Evolutionary conservation across 164 flowering plant species (phyloP).

Genomic region (Buxus sempervirens): DNA sequence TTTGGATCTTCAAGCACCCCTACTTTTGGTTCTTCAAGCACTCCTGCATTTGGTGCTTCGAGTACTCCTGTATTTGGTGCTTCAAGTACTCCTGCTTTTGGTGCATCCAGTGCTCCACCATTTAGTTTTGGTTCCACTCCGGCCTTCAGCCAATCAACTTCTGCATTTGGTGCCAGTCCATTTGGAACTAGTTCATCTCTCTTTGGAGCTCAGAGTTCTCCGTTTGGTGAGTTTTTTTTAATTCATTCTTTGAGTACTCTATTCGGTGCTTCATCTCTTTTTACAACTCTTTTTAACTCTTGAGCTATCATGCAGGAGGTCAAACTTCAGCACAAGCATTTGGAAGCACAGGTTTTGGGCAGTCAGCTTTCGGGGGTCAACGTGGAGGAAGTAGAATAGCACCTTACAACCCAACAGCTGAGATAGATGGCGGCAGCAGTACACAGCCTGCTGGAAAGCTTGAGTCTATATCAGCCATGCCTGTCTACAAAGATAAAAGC

Average conservation of each 20-base stretch:
- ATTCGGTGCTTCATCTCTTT: not conserved
- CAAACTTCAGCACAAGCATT: slow-evolving; percentile 64
- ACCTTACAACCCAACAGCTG: slow-evolving; percentile 63
- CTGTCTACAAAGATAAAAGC: slow-evolving; percentile 85
- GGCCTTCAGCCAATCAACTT: slow-evolving; percentile 69
- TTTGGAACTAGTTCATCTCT: slow-evolving; percentile 58
- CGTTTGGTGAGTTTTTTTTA: slow-evolving; percentile 45
- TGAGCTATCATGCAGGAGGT: slow-evolving; percentile 43
- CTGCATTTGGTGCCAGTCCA: slow-evolving; percentile 61
- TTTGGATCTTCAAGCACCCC: slow-evolving; percentile 51
- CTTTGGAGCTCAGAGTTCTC: slow-evolving; percentile 66
- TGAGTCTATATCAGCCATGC: slow-evolving; percentile 97
- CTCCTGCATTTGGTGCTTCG: slow-evolving; percentile 48
- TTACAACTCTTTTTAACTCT: not conserved
- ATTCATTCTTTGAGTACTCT: not conserved
- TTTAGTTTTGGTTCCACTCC: slow-evolving; percentile 55
- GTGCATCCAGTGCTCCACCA: slow-evolving; percentile 43
- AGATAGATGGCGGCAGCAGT: slow-evolving; percentile 51
- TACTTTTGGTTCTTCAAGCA: slow-evolving; percentile 42
- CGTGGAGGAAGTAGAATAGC: slow-evolving; percentile 80
- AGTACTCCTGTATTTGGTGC: slow-evolving; percentile 43
- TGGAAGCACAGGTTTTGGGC: slow-evolving; percentile 64
- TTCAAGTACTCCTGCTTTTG: slow-evolving; percentile 51
- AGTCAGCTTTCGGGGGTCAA: slow-evolving; percentile 62
- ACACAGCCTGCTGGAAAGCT: slow-evolving; percentile 71